A percentile compares a stretch with the other conserved stretches of the same genome.
Conservation (phyloP, 768 basidiomycete species). For the Solioccasus polychromus region DNA sequence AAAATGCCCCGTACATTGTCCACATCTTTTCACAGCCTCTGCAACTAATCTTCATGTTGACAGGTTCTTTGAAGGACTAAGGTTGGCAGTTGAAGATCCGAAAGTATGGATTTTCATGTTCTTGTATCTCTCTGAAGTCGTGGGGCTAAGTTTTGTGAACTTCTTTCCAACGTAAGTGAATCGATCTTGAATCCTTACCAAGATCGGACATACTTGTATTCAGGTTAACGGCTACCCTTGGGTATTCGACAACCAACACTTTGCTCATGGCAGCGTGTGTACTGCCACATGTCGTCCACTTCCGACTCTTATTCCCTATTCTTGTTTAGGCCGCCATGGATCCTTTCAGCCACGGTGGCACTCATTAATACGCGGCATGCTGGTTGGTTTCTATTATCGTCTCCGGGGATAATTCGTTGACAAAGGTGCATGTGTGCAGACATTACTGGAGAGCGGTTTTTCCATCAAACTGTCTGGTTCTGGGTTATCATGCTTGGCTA, state of each 20-base stretch:
- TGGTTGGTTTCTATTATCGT: too few relatives aligned
- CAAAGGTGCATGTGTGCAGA: constrained; percentile 35
- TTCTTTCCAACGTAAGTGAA: constrained; percentile 52
- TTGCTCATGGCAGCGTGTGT: constrained; percentile 59
- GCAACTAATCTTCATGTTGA: background rate
- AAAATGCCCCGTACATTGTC: constrained; percentile 50
- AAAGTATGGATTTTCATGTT: constrained; percentile 53
- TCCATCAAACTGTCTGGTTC: constrained; percentile 56
- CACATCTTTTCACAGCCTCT: background rate
- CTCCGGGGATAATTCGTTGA: too few relatives aligned
- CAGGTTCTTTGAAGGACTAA: constrained; percentile 30
- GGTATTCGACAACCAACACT: constrained; percentile 57
- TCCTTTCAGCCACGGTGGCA: constrained; percentile 48
- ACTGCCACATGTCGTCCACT: background rate
- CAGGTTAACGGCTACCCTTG: constrained; percentile 59
- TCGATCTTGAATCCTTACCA: background rate
- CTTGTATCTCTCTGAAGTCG: constrained; percentile 50
- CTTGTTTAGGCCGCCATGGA: constrained; percentile 55
- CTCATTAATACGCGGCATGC: constrained; percentile 56
- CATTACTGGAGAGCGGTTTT: constrained; percentile 60
- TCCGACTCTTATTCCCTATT: background rate
- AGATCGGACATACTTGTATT: background rate
- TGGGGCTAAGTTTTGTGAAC: constrained; percentile 59
- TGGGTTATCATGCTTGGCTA: constrained; percentile 61
- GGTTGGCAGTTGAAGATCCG: constrained; percentile 54